phyloP scores from a whole-genome alignment of 441 rosid species.

The Corymbia calophylla region DNA sequence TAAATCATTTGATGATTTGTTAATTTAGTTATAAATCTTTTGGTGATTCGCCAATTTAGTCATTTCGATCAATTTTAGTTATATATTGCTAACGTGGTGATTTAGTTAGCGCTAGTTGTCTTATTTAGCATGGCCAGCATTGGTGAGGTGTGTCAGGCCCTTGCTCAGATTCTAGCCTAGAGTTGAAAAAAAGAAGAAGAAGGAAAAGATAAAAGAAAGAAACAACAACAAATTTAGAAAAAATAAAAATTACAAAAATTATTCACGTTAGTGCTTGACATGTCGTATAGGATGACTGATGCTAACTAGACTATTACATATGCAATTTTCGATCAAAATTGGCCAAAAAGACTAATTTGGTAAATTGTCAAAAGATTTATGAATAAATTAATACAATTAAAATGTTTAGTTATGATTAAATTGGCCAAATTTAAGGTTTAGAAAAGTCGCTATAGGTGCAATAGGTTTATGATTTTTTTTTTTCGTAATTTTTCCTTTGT shows the following conservation, averaged over 20 bases:
- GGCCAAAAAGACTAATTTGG: background rate
- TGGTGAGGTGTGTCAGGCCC: no score
- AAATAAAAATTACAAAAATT: background rate
- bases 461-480: background rate
- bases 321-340: no score
- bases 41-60: rapidly evolving
- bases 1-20: background rate
- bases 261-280: background rate
- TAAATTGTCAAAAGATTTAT: background rate
- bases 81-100: rapidly evolving
- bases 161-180: background rate
- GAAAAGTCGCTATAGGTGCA: background rate
- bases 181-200: background rate
- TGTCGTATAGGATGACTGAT: rapidly evolving
- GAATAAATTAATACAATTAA: no score
- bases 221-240: background rate
- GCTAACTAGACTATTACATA: no score
- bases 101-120: no score
- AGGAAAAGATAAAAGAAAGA: background rate
- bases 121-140: no score
- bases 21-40: background rate
- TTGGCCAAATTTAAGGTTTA: no score
- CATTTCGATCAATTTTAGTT: no score
- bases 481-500: no score
- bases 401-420: no score